Evolutionary conservation across 371 early-diverging fungal species (phyloP).

Genomic region (Apophysomyces elegans): DNA sequence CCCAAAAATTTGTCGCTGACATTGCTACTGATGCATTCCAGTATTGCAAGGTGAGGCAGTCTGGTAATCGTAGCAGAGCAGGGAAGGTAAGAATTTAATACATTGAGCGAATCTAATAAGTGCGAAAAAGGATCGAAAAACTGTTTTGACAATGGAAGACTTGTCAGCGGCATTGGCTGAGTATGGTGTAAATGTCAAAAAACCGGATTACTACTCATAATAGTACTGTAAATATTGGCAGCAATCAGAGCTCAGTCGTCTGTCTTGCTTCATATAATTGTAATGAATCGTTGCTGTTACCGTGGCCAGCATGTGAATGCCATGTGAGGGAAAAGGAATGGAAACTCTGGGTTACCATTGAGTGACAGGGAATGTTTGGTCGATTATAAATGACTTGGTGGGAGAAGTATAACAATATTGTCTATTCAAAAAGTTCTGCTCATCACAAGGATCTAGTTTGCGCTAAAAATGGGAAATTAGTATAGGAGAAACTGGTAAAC

Average conservation of each 20-base stretch:
- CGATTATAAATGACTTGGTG: too few relatives aligned
- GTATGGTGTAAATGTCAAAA: constrained; percentile 93
- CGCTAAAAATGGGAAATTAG: too few relatives aligned
- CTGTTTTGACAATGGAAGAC: constrained; percentile 93
- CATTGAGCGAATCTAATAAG: background rate
- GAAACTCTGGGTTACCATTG: too few relatives aligned
- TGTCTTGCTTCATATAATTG: too few relatives aligned
- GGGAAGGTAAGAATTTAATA: constrained; percentile 34
- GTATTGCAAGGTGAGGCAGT: constrained; percentile 88
- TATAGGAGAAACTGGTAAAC: too few relatives aligned
- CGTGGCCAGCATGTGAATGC: too few relatives aligned
- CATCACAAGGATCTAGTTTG: too few relatives aligned
- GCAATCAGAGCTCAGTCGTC: background rate
- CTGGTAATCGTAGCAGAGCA: constrained; percentile 45
- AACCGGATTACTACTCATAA: constrained; percentile 86
- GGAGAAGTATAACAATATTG: too few relatives aligned
- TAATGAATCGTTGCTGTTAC: too few relatives aligned
- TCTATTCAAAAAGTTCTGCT: too few relatives aligned
- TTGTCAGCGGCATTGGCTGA: constrained; percentile 88
- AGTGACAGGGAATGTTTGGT: too few relatives aligned
- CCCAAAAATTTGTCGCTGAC: constrained; percentile 96
- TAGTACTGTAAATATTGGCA: background rate
- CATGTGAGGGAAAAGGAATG: too few relatives aligned
- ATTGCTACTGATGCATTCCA: constrained; percentile 95
- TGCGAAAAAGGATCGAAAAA: constrained; percentile 64